phyloP scores from a whole-genome alignment of 2,329 filamentous ascomycete genomes.

The Aureobasidium uvarum region DNA sequence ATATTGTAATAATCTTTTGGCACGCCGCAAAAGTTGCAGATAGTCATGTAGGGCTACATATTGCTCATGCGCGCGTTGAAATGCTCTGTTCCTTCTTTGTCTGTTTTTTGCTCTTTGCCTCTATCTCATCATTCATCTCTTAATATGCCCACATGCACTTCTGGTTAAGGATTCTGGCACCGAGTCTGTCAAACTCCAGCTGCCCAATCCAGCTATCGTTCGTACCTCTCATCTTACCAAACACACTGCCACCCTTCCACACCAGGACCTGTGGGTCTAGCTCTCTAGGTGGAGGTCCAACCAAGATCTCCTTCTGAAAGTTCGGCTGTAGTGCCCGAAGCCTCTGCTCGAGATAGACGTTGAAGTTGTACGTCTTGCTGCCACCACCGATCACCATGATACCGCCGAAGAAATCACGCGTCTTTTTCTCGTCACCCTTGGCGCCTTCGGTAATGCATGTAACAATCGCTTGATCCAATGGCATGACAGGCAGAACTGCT shows the following conservation, averaged over 20 bases:
- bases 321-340: constrained; percentile 64
- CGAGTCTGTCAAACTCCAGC: constrained; percentile 83
- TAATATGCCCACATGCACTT: constrained; percentile 67
- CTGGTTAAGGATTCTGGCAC: constrained; percentile 76
- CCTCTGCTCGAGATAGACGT: constrained; percentile 77
- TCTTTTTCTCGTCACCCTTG: constrained; percentile 86
- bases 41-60: no score
- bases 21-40: no score
- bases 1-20: no score
- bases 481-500: constrained; percentile 74
- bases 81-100: no score
- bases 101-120: not conserved
- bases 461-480: constrained; percentile 85
- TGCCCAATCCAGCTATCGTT: constrained; percentile 95
- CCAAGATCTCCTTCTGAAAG: constrained; percentile 65
- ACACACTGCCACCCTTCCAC: constrained; percentile 98
- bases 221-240: constrained; percentile 77
- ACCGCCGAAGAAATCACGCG: constrained; percentile 81
- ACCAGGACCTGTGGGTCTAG: constrained; percentile 96
- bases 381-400: constrained; percentile 91
- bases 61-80: no score
- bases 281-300: constrained; percentile 74
- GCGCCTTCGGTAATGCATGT: constrained; percentile 85
- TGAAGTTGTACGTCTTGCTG: constrained; percentile 75
- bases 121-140: not conserved